Base-by-base conservation (phyloP, 1,139 yeast species). In the Kazachstania sp. region DNA sequence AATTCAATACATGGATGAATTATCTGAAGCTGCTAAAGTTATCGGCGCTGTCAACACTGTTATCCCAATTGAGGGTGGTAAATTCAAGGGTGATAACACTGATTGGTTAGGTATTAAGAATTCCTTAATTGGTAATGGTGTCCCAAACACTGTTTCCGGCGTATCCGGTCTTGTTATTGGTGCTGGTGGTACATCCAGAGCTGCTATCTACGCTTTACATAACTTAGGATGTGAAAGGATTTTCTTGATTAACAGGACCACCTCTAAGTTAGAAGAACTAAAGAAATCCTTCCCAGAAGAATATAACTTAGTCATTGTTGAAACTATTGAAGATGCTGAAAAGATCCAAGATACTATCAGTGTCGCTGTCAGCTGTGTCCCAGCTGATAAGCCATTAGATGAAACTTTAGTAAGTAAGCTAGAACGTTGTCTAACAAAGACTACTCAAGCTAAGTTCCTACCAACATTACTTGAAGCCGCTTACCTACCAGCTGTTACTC, bases 171-270 rank as follows among this genome's bases (percentile, higher is more conserved):
- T 92, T 51, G 83, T 92, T 45, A 72, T 92, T 55, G 99, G 99
- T 44, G 96, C 95, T 29, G 99, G 99, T 40, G 99, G 99, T 43
- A 90, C 99, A 35, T 83, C 96, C 0, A 78, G 97, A 61, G 97
- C 98, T 38, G 98, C 97, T 1, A 79, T 86, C 23, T 90, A 77
- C 65, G 97, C 98, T 1, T 74, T 92, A 58, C 78, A 81, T 59
- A 65, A 78, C 53, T 70, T 92, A 71, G 97, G 97, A 1, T 87
- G 95, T 63, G 59, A 71, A 37, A 78, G 74, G 55, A 85, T 92
- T 51, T 88, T 81, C 69, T 72, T 92, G 71, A 66, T 86, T 49
- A 92, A 92, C 71, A 80, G 99, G 62, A 87, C 96, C 0, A 65
- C 71, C 1, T 67, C 81, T 13, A 88, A 87, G 59, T 71, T 87